Base-by-base conservation (phyloP, 805 yeast species). In the Grigorovia humatica region DNA sequence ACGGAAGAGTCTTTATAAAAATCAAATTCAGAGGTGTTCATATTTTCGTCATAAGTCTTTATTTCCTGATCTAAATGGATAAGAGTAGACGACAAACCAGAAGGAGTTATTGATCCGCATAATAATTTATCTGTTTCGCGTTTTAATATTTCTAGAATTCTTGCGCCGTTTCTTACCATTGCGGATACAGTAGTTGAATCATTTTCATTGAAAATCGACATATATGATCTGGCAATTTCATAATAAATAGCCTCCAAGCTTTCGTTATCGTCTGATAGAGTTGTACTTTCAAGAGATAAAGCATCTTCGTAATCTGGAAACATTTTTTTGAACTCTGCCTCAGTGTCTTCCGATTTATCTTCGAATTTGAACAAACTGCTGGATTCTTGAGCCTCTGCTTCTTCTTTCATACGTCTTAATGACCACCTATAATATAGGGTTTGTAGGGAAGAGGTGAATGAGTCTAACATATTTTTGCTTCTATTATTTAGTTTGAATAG, bases 241-340 rank as follows among this genome's bases (percentile, higher is more conserved):
- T 66, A 73, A 59, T 81, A 77, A 17, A 74, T 59, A 0, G 75
- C 79, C 15, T 77, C 81, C 42, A 77, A 62, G n/a, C 61, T 58
- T 2, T 51, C 57, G 4, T 23, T 20, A 6, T 47, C 51, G 3
- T 44, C 57, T 44, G 49, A 54, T 29, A 51, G 42, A 1, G 48
- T 23, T 1, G 42, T 56, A 19, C 65, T 61, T 1, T 55, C 55
- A 6, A 56, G 48, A 19, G 63, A 47, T n/a, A 62, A 56, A 2
- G 64, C 64, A 9, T 84, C 86, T 48, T 86, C 95, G 56, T 80
- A 88, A 63, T 88, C 96, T 0, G 97, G 97, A 75, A 91, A 91
- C 69, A 90, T 64, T n/a, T 62, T 62, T 59, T 71, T 77, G 70
- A 90, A 88, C 51, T 90, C 97, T n/a, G 76, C 80, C 56, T 88